Conservation (phyloP, 768 basidiomycete species). For the Mycena indigotica region DNA sequence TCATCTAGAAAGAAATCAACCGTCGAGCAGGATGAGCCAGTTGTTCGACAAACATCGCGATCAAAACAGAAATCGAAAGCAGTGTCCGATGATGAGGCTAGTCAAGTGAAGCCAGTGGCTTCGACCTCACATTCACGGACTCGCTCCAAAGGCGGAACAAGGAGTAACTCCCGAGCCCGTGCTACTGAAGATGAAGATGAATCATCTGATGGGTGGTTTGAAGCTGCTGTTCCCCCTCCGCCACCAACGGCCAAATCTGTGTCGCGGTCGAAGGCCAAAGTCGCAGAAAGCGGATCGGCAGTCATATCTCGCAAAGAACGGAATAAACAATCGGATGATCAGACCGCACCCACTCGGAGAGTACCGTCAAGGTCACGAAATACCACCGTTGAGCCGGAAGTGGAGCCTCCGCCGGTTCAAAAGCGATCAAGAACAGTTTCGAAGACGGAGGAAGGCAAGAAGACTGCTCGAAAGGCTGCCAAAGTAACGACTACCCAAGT, state of each 20-base stretch:
- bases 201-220: constrained; percentile 22
- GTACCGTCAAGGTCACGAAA: constrained; percentile 15
- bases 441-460: constrained; percentile 2
- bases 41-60: constrained; percentile 25
- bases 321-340: constrained; percentile 10
- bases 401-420: not conserved
- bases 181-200: constrained; percentile 15
- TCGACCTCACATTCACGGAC: constrained; percentile 23
- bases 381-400: not conserved
- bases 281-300: constrained; percentile 11
- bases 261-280: constrained; percentile 3
- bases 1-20: constrained; percentile 3
- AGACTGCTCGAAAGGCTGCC: constrained; percentile 4
- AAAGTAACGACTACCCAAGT: constrained; percentile 1
- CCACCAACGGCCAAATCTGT: constrained; percentile 15
- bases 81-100: constrained; percentile 5
- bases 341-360: not conserved
- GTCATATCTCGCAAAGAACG: constrained; percentile 21
- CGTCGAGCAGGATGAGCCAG: not conserved
- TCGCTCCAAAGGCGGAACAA: constrained; percentile 12
- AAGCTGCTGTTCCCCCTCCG: constrained; percentile 15
- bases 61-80: constrained; percentile 27
- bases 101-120: constrained; percentile 16
- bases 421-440: constrained; percentile 2
- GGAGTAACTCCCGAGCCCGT: constrained; percentile 25